Base-by-base conservation (phyloP, 768 basidiomycete genomes). In the Mycena latifolia region DNA sequence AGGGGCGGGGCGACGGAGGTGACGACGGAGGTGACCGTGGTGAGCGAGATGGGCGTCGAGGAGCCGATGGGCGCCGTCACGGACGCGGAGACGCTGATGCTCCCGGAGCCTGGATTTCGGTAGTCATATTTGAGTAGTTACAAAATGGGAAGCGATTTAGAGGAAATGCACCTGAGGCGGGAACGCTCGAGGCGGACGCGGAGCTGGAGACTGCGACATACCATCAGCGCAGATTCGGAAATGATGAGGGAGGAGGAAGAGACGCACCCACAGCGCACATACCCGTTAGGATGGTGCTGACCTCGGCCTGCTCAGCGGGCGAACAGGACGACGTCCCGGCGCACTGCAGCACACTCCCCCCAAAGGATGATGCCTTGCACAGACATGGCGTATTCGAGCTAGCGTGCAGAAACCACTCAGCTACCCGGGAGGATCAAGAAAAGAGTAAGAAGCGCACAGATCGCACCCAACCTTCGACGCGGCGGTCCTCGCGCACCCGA, bases 371-470 rank as follows among this genome's bases (percentile, higher is more conserved):
- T 1, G 66, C 63, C 12, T 54, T 48, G 29, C 66, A 67, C 33
- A 67, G 37, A 48, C 66, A 67, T 0, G 56, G 0, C 1, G 61
- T 41, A 55, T 67, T 57, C 12, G 66, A 54, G 24, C 66, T 67
- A 33, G 9, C 2, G 2, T 3, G 41, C 18, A 28, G n/a, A n/a
- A n/a, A n/a, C n/a, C n/a, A n/a, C 27, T 10, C 17, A 28, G n/a
- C 41, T 22, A 24, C 25, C 18, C 15, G 1, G 22, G 17, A 31
- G 31, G 7, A n/a, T 14, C 14, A 25, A 15, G 5, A 7, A 8
- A 18, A 3, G 22, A 15, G 37, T 8, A 53, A n/a, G 28, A 9
- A 24, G 33, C 66, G 22, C 33, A 67, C 66, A 55, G 39, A 24
- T 28, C 39, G 25, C 66, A 67, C 14, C 55, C 50, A 9, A 46